Evolutionary conservation across 2,329 filamentous ascomycete genomes (phyloP).

Genomic region (Fusarium sp.): DNA sequence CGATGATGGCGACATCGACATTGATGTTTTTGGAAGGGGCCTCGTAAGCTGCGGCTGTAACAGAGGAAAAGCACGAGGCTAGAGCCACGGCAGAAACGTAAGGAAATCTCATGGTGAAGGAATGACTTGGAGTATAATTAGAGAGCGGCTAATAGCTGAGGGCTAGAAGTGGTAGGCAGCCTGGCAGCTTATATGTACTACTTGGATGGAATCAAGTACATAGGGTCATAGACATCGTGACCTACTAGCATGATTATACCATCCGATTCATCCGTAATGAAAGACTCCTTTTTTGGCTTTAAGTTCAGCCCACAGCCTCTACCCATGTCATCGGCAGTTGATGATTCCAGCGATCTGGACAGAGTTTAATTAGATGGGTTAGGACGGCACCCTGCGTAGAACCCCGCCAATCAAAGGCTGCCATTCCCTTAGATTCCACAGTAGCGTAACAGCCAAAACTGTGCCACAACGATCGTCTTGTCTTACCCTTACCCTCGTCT

Average conservation of each 20-base stretch:
- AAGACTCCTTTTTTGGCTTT: not conserved
- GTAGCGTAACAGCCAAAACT: too few species aligned
- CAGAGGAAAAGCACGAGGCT: constrained; percentile 1
- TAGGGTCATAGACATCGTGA: too few species aligned
- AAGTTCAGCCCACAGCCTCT: not conserved
- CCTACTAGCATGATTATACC: not conserved
- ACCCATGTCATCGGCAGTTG: constrained; percentile 8
- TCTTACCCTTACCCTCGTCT: too few species aligned
- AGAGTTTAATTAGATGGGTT: not conserved
- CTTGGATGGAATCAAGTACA: too few species aligned
- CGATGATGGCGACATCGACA: constrained; percentile 33
- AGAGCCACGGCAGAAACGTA: not conserved
- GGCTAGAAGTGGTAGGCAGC: not conserved
- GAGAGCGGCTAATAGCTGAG: not conserved
- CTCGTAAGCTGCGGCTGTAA: not conserved
- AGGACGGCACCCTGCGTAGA: not conserved
- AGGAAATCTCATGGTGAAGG: constrained; percentile 5
- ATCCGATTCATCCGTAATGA: not conserved
- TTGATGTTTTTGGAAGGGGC: not conserved
- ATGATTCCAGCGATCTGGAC: not conserved
- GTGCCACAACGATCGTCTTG: not conserved
- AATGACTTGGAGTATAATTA: not conserved
- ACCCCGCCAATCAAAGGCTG: not conserved
- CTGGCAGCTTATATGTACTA: constrained; percentile 4
- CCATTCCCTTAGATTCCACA: too few species aligned